A percentile compares a stretch with the other conserved stretches of the same genome.
These are phyloP conservation scores for Exidia glandulosa DNA, from an alignment of 768 basidiomycete species.

Conservation along the genomic window DNA sequence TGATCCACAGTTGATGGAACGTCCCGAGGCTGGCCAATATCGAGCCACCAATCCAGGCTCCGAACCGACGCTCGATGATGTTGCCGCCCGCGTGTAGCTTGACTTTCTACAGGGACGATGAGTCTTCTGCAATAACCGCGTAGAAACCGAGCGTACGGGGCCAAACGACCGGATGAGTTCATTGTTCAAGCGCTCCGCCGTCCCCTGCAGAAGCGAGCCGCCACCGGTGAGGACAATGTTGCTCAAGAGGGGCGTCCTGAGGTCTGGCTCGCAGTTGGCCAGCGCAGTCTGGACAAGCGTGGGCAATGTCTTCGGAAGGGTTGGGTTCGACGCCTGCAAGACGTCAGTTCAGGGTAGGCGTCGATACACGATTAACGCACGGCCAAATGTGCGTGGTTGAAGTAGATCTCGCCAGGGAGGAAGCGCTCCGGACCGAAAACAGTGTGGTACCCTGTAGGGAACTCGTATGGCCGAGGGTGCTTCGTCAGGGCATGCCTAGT, in stretches of 20 bases:
- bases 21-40: conserved; percentile 92
- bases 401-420: conserved; percentile 80
- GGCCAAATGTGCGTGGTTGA: conserved; percentile 46
- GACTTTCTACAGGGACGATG: conserved; percentile 40
- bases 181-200: conserved; percentile 67
- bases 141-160: conserved; percentile 44
- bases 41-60: conserved; percentile 92
- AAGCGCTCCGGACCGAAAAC: conserved; percentile 77
- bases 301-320: conserved; percentile 65
- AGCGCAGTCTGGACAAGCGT: conserved; percentile 68
- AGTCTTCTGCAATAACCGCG: background rate
- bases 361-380: conserved; percentile 5
- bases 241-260: conserved; percentile 79
- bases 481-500: conserved; percentile 48
- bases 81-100: conserved; percentile 92
- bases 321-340: conserved; percentile 42
- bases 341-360: background rate
- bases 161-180: conserved; percentile 70
- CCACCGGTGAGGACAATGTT: conserved; percentile 97
- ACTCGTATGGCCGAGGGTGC: conserved; percentile 71
- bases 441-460: conserved; percentile 85
- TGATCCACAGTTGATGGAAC: conserved; percentile 96
- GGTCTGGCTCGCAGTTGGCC: conserved; percentile 79
- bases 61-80: conserved; percentile 78
- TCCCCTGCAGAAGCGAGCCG: conserved; percentile 75